Conservation (phyloP, 768 basidiomycete genomes). For the Tulasnella sp. region DNA sequence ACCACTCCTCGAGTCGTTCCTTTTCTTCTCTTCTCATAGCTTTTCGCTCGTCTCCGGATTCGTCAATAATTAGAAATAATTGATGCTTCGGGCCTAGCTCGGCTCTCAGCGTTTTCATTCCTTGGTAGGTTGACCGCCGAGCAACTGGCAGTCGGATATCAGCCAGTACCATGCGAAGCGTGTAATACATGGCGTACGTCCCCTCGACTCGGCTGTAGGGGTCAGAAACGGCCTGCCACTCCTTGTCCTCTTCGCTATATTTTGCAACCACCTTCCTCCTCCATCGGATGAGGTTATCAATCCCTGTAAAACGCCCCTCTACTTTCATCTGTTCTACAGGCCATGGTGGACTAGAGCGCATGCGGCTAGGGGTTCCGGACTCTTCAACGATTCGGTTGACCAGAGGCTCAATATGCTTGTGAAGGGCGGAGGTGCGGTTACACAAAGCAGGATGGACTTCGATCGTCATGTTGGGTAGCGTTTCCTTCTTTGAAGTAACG, state of each 20-base stretch:
- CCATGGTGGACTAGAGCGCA: background rate
- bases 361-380: background rate
- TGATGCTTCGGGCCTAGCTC: conserved; percentile 20
- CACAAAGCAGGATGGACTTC: conserved; percentile 19
- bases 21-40: background rate
- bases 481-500: conserved; percentile 22
- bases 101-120: conserved; percentile 5
- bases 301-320: background rate
- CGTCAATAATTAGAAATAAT: conserved; percentile 19
- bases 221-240: conserved; percentile 18
- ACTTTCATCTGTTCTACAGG: background rate
- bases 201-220: conserved; percentile 21
- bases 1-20: background rate
- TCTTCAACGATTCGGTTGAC: background rate
- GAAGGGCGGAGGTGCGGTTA: conserved; percentile 1
- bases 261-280: conserved; percentile 21
- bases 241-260: conserved; percentile 18
- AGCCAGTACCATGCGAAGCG: background rate
- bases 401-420: conserved; percentile 13
- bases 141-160: background rate
- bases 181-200: conserved; percentile 20
- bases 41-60: conserved; percentile 7
- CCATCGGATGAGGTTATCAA: conserved; percentile 21
- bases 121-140: background rate
- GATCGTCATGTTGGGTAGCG: conserved; percentile 20